Base-by-base conservation (phyloP, 2,329 filamentous ascomycete species). In the Coniella lustricola region DNA sequence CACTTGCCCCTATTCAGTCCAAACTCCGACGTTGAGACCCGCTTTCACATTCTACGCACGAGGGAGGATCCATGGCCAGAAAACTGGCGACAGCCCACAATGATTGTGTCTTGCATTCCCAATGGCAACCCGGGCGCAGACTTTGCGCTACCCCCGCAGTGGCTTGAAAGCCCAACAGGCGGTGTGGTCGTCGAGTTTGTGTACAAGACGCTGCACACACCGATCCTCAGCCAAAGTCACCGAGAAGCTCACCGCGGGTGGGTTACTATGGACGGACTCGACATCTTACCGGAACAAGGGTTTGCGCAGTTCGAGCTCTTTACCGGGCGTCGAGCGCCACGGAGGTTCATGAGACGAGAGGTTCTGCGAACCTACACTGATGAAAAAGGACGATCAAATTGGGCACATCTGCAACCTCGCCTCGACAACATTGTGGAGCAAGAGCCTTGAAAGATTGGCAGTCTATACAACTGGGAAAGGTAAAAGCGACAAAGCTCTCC, bases 281-380 rank as follows among this genome's bases (percentile, higher is more conserved):
- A 90, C 57, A 73, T 90, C 40, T 65, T 91, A 13, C 84, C 84
- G 0, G 87, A 90, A 61, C 86, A 90, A 60, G 87, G 84, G 0
- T 87, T 87, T 64, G 85, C 86, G 1, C 86, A 90, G 58, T 91
- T 90, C 59, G 87, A 91, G 64, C 66, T 90, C 2, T 88, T 90
- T 61, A 90, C 86, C 0, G 86, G 85, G 0, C 73, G 83, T 44
- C 75, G 82, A 56, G 83, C 84, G 9, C 84, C 84, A 7, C 75
- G 85, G 21, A 69, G 79, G 38, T 64, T 85, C 33, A 90, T 91
- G 86, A 76, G 84, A 52, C 71, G 78, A 36, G 81, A 82, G 57
- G 81, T 85, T 12, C 66, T 76, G 49, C 61, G 62, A 44, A 67
- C 72, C 2, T 74, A 74, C 46, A 66, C 66, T 0, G 65, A 66